These are phyloP conservation scores for Pleurotus tuoliensis DNA, from an alignment of 768 basidiomycete genomes.

Conservation along the genomic window DNA sequence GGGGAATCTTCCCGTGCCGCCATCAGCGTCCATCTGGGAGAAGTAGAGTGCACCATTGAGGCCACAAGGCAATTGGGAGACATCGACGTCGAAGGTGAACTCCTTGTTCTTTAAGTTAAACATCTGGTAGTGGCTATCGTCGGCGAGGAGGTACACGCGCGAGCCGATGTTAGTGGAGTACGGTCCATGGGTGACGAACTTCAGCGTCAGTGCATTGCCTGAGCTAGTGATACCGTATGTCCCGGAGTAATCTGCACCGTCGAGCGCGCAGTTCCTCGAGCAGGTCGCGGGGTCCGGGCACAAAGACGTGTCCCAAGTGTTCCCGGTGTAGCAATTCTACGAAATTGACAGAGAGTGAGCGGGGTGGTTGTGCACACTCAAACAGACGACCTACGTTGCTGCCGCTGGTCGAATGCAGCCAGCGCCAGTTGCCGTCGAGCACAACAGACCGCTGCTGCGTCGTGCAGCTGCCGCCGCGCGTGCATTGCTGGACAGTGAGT, in stretches of 20 bases:
- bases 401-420: conserved; percentile 24
- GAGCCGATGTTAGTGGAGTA: conserved; percentile 19
- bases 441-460: conserved; percentile 19
- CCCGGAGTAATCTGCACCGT: conserved; percentile 27
- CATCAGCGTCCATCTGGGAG: conserved; percentile 39
- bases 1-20: conserved; percentile 33
- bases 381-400: conserved; percentile 12
- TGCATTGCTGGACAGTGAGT: conserved; percentile 28
- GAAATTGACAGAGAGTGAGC: background rate
- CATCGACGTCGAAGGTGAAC: conserved; percentile 46
- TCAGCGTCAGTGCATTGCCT: conserved; percentile 28
- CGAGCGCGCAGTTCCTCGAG: conserved; percentile 18
- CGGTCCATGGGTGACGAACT: conserved; percentile 25
- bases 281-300: conserved; percentile 32
- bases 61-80: conserved; percentile 40
- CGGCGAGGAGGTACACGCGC: conserved; percentile 33
- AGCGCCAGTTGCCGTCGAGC: conserved; percentile 37
- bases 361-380: no score
- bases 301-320: conserved; percentile 33
- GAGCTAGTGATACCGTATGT: conserved; percentile 35
- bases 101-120: conserved; percentile 34
- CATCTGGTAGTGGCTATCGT: conserved; percentile 25
- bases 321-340: conserved; percentile 32
- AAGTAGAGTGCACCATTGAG: conserved; percentile 52
- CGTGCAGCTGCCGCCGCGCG: conserved; percentile 24